Percentiles rank a stretch among this genome's conserved stretches.
phyloP scores from a whole-genome alignment of 2,329 filamentous ascomycete species.

The Epichloe hybrida region DNA sequence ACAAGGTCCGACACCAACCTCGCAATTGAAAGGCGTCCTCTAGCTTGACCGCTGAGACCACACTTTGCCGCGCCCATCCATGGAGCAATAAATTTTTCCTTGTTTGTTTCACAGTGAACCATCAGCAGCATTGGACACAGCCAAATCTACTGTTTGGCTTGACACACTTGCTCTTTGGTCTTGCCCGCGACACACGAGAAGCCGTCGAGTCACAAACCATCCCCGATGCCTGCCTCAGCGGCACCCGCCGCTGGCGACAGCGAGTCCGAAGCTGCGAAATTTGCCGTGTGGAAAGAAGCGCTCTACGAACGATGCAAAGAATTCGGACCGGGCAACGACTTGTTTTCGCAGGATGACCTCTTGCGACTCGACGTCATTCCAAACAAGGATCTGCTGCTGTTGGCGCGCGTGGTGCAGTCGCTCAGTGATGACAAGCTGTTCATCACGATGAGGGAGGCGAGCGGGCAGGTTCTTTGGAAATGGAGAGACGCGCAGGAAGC shows the following conservation, averaged over 20 bases:
- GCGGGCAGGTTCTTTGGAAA: slow-evolving; percentile 36
- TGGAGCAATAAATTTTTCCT: neutral
- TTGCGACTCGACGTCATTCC: slow-evolving; percentile 44
- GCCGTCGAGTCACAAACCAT: neutral
- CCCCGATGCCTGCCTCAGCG: slow-evolving; percentile 16
- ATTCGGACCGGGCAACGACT: slow-evolving; percentile 30
- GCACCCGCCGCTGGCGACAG: slow-evolving; percentile 12
- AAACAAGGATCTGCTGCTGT: slow-evolving; percentile 38
- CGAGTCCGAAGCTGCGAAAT: slow-evolving; percentile 27
- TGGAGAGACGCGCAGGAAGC: slow-evolving; percentile 47
- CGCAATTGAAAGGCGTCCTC: neutral
- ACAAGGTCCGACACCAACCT: slow-evolving; percentile 2
- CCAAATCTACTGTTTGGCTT: neutral
- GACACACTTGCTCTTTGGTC: neutral
- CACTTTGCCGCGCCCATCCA: neutral
- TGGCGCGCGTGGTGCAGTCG: slow-evolving; percentile 41
- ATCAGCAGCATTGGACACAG: neutral
- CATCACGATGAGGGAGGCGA: slow-evolving; percentile 28
- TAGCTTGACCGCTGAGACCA: neutral
- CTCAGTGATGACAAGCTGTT: slow-evolving; percentile 49
- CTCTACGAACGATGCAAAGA: slow-evolving; percentile 44
- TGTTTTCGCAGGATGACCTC: slow-evolving; percentile 47
- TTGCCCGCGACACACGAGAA: neutral
- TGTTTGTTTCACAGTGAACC: neutral
- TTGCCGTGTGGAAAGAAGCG: slow-evolving; percentile 38